Conservation (phyloP, 2,329 filamentous ascomycete species). For the Colletotrichum sp. region DNA sequence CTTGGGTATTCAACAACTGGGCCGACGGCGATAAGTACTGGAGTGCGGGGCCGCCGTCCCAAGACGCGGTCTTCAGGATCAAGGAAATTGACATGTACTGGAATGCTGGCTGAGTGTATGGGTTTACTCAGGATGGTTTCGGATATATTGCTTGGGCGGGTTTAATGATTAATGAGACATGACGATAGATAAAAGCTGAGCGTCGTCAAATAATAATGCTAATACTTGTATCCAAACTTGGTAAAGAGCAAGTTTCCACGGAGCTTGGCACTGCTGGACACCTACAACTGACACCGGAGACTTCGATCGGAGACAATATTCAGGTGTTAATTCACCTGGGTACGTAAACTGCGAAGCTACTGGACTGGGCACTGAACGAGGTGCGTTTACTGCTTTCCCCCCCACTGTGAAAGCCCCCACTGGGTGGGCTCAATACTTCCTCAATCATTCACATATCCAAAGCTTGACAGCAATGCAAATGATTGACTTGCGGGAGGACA, state of each 20-base stretch:
- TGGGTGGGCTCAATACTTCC: too few species aligned
- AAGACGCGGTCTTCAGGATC: constrained; percentile 24
- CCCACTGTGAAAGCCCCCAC: too few species aligned
- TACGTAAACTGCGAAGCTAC: too few species aligned
- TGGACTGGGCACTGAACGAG: too few species aligned
- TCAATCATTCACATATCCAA: too few species aligned
- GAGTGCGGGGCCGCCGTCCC: constrained; percentile 29
- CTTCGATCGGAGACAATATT: too few species aligned
- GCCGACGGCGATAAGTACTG: constrained; percentile 30
- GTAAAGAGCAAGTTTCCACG: background rate
- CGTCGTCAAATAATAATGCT: background rate
- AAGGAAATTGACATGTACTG: constrained; percentile 27
- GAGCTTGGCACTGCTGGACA: background rate
- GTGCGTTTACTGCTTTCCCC: too few species aligned
- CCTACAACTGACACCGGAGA: too few species aligned
- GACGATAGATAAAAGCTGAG: background rate
- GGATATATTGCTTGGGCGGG: background rate
- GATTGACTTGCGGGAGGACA: too few species aligned
- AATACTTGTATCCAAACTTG: background rate
- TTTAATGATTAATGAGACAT: background rate
- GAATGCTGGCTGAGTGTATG: background rate
- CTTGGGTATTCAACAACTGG: constrained; percentile 36
- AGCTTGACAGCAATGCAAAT: too few species aligned
- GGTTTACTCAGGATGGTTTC: background rate
- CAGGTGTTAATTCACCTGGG: too few species aligned